Evolutionary conservation across 305 asterid species (phyloP), one percentile per base, ranked within the genome.

Genomic region (Fraxinus latifolia): DNA sequence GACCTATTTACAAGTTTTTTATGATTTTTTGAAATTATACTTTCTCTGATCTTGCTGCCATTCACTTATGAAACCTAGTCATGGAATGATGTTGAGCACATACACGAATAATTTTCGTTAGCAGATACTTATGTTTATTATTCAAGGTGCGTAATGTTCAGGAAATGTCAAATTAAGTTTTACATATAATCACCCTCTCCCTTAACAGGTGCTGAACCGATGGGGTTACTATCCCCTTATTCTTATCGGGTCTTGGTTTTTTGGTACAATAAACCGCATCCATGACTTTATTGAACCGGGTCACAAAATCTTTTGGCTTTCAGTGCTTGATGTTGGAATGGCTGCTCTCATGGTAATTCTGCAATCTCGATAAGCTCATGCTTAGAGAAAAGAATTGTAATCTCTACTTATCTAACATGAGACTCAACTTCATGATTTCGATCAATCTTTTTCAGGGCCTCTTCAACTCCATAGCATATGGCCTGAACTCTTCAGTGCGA

Each of bases 161-260:
- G 36, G 70, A 65, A 27, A 75, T n/a, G 29, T 68, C 31, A 72
- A 68, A 14, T 21, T 21, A 60, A 33, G 21, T 42, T 44, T 17
- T 34, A 74, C 78, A 29, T 36, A 44, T 72, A 60, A 77, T 39
- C 79, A 36, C 23, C 50, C 74, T 55, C 73, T 79, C 76, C 82
- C 62, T 83, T 25, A 32, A 80, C 92, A 96, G 99, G 98, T 92
- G 15, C 84, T 94, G 71, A 94, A 90, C 80, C 89, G 97, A 81
- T 96, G 99, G 98, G 98, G 99, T 78, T 96, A 96, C 90, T 94
- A 96, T 86, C 98, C 99, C 33, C 98, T 96, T 79, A 93, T 96
- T 86, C 93, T 96, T 31, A 94, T 96, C 60, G 99, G 97, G 17
- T 94, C 99, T 6, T 94, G 99, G 98, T 93, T 91, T 89, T 96